Base-by-base conservation (phyloP, 108 stramenopile species). In the Aurantiochytrium sp. region DNA sequence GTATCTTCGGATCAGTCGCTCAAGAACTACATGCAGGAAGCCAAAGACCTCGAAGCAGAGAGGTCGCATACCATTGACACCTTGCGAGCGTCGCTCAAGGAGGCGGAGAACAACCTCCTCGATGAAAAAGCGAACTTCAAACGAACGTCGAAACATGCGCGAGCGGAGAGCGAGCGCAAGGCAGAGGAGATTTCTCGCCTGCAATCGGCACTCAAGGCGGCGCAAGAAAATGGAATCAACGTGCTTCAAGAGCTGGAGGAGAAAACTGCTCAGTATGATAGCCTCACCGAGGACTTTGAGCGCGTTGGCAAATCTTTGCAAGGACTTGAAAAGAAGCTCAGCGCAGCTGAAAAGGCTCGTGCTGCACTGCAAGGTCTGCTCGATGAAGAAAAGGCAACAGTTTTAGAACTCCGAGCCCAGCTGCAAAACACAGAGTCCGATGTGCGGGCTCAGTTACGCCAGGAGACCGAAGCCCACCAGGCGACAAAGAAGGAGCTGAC, bases 241-340 rank as follows among this genome's bases (percentile, higher is more conserved):
- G 76, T 83, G 12, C 49, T 83, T 2, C 76, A 83, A 53, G 76
- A 83, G 76, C 76, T 83, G 1, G 76, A 83, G 51, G 76, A 83
- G 4, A 83, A 83, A 83, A 21, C 76, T 28, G 76, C 76, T 0
- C 51, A 47, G n/a, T 83, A 53, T 83, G 76, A 83, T 45, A 83
- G 49, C 4, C 76, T 83, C n/a, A 28, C 76, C 4, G 45, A 53
- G 23, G 76, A 83, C 51, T 83, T 83, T 83, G 49, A 83, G 51
- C 19, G 25, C 51, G 49, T 83, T 1, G 76, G 76, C 19, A 83
- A 83, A 35, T 53, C 51, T 25, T 4, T 83, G 45, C 76, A 83
- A 28, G 51, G 76, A 6, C 76, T 83, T 35, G 76, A 83, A 23
- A 83, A 83, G 23, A 83, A 83, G 51, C 51, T 83, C 6, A 28